Conservation (phyloP, 371 early-diverging fungal genomes). For the Mortierella sp. region DNA sequence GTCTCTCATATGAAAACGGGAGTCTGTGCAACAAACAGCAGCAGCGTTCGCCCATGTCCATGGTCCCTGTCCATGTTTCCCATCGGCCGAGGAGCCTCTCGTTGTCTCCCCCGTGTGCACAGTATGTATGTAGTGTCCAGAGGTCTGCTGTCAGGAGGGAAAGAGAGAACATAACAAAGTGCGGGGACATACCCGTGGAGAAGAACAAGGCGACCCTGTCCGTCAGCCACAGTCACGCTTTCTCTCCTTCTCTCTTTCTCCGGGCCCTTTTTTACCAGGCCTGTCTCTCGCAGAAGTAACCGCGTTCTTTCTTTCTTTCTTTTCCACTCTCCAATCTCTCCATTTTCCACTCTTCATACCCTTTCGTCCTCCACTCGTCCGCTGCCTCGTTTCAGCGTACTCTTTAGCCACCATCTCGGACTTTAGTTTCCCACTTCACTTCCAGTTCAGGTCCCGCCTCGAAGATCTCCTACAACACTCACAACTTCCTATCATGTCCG, state of each 20-base stretch:
- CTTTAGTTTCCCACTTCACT: constrained; percentile 33
- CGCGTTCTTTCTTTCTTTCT: neutral
- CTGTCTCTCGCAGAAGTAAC: neutral
- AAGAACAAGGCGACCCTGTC: no score
- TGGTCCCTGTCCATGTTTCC: no score
- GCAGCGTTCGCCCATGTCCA: no score
- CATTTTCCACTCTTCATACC: neutral
- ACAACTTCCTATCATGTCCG: constrained; percentile 31
- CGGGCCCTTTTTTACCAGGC: neutral
- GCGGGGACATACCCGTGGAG: no score
- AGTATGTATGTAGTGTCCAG: no score
- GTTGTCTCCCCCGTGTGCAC: no score
- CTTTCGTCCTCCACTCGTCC: neutral
- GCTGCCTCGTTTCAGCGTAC: no score
- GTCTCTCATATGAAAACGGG: no score
- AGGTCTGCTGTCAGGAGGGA: no score
- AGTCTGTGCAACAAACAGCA: no score
- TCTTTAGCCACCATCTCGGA: constrained; percentile 38
- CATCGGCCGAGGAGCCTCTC: no score
- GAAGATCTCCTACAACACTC: constrained; percentile 26
- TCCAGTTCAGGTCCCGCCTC: constrained; percentile 43
- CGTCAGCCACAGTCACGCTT: neutral
- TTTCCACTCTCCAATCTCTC: neutral
- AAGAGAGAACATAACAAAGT: no score
- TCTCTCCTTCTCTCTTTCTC: neutral